Conservation (phyloP, 192 early-diverging fungal genomes). For the Obelidium mucronatum region DNA sequence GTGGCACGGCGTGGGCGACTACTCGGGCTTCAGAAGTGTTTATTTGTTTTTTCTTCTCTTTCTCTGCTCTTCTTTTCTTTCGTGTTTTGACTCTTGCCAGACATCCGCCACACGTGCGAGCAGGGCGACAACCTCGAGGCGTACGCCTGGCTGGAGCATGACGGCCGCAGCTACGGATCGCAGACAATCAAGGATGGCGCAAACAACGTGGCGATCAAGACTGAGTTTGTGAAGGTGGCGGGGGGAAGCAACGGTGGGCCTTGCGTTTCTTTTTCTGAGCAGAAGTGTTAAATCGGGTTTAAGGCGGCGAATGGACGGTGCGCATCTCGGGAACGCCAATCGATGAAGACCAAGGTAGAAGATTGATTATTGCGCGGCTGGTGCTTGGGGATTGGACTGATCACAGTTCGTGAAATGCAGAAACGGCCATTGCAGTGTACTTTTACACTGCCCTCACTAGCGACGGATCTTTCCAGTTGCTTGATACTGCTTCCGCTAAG, state of each 20-base stretch:
- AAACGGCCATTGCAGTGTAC: conserved; percentile 58
- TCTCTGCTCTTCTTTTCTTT: neutral
- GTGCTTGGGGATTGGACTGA: neutral
- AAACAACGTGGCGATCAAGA: conserved; percentile 71
- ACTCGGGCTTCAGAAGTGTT: conserved; percentile 57
- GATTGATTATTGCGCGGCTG: neutral
- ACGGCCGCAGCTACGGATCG: conserved; percentile 81
- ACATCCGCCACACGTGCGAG: conserved; percentile 92
- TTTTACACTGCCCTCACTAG: conserved; percentile 87
- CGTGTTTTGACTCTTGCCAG: conserved; percentile 36
- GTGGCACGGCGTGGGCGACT: conserved; percentile 81
- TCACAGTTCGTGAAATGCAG: neutral
- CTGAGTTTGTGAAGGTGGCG: conserved; percentile 77
- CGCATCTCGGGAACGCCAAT: conserved; percentile 78
- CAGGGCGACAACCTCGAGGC: conserved; percentile 78
- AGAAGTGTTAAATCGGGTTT: neutral
- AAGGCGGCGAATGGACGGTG: conserved; percentile 78
- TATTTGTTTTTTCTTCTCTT: neutral
- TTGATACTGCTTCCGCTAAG: conserved; percentile 3
- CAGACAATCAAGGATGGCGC: conserved; percentile 75
- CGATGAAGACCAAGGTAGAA: conserved; percentile 27
- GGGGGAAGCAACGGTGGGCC: conserved; percentile 66
- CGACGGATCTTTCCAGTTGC: conserved; percentile 64
- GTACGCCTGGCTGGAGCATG: conserved; percentile 89
- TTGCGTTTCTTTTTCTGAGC: neutral